These are phyloP conservation scores for Moesziomyces globuligerus DNA, from an alignment of 1,284 basidiomycete species.

Conservation along the genomic window DNA sequence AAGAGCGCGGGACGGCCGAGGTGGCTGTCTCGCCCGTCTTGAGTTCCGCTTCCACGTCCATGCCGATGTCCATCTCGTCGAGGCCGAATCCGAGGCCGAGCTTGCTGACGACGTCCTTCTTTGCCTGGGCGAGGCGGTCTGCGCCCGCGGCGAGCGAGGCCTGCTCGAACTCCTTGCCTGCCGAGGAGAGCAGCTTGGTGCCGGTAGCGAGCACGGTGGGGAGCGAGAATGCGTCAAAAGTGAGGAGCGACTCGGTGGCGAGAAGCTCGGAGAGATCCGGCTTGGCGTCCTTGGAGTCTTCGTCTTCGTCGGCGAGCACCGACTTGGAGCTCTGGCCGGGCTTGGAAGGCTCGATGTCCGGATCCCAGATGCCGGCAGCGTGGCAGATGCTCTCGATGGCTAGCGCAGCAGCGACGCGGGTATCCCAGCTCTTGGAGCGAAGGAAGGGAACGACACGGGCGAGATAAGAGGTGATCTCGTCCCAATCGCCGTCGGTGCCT, in stretches of 20 bases:
- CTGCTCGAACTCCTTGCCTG: slow-evolving; percentile 80
- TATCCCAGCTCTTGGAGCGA: slow-evolving; percentile 87
- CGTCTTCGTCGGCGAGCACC: slow-evolving; percentile 12
- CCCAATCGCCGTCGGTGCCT: slow-evolving; percentile 76
- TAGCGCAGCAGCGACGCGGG: slow-evolving; percentile 82
- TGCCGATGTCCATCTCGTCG: slow-evolving; percentile 76
- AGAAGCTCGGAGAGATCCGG: slow-evolving; percentile 26
- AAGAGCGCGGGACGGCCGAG: slow-evolving; percentile 11
- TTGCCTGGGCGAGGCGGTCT: slow-evolving; percentile 80
- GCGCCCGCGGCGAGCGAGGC: slow-evolving; percentile 58
- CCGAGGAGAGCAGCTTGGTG: slow-evolving; percentile 82
- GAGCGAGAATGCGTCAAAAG: slow-evolving; percentile 72
- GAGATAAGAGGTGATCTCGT: slow-evolving; percentile 69
- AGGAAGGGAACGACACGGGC: slow-evolving; percentile 83
- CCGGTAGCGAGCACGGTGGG: slow-evolving; percentile 79
- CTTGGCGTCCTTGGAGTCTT: slow-evolving; percentile 27
- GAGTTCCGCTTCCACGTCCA: slow-evolving; percentile 68
- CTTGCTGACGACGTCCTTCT: slow-evolving; percentile 75
- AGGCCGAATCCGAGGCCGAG: slow-evolving; percentile 74
- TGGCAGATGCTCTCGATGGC: slow-evolving; percentile 87
- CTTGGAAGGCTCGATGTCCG: slow-evolving; percentile 42
- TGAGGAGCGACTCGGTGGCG: slow-evolving; percentile 39
- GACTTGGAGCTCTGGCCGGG: slow-evolving; percentile 43
- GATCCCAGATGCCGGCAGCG: slow-evolving; percentile 81
- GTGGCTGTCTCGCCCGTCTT: slow-evolving; percentile 24